Conservation (phyloP, 2,329 filamentous ascomycete genomes). For the Hymenoscyphus albidus region DNA sequence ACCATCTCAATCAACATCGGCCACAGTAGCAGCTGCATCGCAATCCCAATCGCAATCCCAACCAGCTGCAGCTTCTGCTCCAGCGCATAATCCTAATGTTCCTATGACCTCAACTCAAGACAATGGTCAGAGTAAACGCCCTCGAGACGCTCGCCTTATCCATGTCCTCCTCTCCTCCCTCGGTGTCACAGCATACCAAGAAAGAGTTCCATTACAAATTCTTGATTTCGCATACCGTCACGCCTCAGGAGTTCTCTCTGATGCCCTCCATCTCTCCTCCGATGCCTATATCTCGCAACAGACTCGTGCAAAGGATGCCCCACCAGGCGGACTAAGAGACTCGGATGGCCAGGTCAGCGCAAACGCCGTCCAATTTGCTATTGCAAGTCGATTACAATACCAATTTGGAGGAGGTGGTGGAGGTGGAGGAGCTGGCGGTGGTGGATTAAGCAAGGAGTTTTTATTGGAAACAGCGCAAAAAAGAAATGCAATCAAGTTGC, state of each 20-base stretch:
- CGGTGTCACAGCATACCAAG: slow-evolving; percentile 75
- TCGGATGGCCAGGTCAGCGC: slow-evolving; percentile 49
- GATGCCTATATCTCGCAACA: slow-evolving; percentile 58
- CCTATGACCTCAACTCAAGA: slow-evolving; percentile 35
- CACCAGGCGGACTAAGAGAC: slow-evolving; percentile 31
- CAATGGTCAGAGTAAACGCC: slow-evolving; percentile 46
- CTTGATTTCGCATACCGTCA: slow-evolving; percentile 86
- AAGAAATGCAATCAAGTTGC: slow-evolving; percentile 63
- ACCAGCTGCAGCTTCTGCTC: slow-evolving; percentile 5
- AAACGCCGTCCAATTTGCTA: slow-evolving; percentile 68
- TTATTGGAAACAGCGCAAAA: slow-evolving; percentile 70
- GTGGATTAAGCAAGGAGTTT: slow-evolving; percentile 68
- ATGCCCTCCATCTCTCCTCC: slow-evolving; percentile 64
- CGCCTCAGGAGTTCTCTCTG: slow-evolving; percentile 66
- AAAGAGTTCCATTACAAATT: slow-evolving; percentile 75
- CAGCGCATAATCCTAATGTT: slow-evolving; percentile 27
- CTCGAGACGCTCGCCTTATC: slow-evolving; percentile 72
- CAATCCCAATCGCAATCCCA: slow-evolving; percentile 19
- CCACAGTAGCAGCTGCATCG: slow-evolving; percentile 14
- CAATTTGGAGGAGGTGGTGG: slow-evolving; percentile 57
- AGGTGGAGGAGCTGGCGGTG: slow-evolving; percentile 46
- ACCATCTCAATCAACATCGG: slow-evolving; percentile 22
- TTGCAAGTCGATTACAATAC: slow-evolving; percentile 63
- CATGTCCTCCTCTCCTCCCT: slow-evolving; percentile 76
- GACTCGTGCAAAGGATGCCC: slow-evolving; percentile 34